Base-by-base conservation (phyloP, 202 grass and related monocot species). In the Eragrostis tef region DNA sequence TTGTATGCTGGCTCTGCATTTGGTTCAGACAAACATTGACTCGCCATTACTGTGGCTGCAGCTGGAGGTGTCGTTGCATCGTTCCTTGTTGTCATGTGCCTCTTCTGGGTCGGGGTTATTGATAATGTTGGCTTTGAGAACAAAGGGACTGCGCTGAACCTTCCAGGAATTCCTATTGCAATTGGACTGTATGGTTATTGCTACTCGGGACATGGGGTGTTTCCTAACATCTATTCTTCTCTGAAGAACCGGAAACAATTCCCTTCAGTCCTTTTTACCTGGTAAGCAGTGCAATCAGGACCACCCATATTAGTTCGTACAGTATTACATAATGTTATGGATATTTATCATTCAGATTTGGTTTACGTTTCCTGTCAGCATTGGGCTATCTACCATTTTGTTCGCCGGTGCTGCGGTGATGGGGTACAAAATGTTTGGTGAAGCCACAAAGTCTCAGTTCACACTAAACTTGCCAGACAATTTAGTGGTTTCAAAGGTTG, bases 141-240 rank as follows among this genome's bases (percentile, higher is more conserved):
- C 74, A 81, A 91, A 75, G 91, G 91, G 25, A 85, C 87, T 45
- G 31, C 53, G 19, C 16, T 98, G 50, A 90, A 93, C 65, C 63
- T 98, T 58, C 85, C 87, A 43, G 83, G 96, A 11, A 90, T 95
- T 64, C 96, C 94, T 25, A 98, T 98, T 60, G 90, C 94, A 3
- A 88, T 98, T 82, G 94, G 94, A 70, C 51, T 98, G 51, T 98
- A 93, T 83, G 94, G 92, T 48, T 98, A 91, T 27, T 86, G 90
- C 82, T 98, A 89, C 79, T 98, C 94, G 29, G 90, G 92, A 9
- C 94, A 98, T 66, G 94, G 92, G 31, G 88, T 98, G 48, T 98
- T 98, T 83, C 94, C 94, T 22, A 98, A 98, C 82, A 98, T 98
- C 53, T 98, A 94, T 71, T 89, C 92, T 58, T 98, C 94, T 78